Percentiles rank a stretch among this genome's conserved stretches.
Conservation (phyloP, 2,329 filamentous ascomycete genomes). For the Fusarium mangiferae region DNA sequence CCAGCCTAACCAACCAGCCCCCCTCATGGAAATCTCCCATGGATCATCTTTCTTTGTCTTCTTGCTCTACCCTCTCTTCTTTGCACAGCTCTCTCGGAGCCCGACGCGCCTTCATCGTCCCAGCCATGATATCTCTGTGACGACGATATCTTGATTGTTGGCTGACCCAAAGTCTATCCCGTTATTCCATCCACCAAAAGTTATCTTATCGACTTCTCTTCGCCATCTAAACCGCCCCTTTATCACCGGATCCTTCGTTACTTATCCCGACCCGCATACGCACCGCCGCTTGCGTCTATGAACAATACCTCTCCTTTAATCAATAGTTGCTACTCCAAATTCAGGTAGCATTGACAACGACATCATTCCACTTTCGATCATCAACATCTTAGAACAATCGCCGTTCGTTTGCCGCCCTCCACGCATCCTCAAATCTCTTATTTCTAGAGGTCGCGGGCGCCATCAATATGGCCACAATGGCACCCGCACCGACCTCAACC, state of each 20-base stretch:
- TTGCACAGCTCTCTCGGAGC: conserved; percentile 30
- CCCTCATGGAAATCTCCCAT: conserved; percentile 38
- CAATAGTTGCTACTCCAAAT: neutral
- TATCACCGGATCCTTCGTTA: conserved; percentile 23
- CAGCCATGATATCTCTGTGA: conserved; percentile 37
- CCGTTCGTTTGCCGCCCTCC: neutral
- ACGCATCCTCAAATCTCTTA: neutral
- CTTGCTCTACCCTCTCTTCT: conserved; percentile 34
- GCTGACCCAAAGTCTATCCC: conserved; percentile 6
- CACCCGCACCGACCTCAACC: conserved; percentile 59
- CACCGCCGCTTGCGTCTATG: conserved; percentile 27
- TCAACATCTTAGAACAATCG: neutral
- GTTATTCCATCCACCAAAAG: conserved; percentile 1
- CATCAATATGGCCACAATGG: conserved; percentile 63
- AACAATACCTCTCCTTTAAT: conserved; percentile 21
- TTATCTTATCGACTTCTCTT: conserved; percentile 18
- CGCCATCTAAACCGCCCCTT: conserved; percentile 26
- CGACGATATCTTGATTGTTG: conserved; percentile 28
- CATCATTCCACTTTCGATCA: neutral
- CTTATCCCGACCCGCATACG: conserved; percentile 20
- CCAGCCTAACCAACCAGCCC: conserved; percentile 31
- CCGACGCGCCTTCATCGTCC: conserved; percentile 36
- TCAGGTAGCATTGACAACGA: conserved; percentile 2
- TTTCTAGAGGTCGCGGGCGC: conserved; percentile 45
- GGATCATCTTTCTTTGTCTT: conserved; percentile 15